Percentiles rank a stretch among this genome's conserved stretches.
Conservation (phyloP, 352 stramenopile species). For the Hyaloperonospora arabidopsidis region DNA sequence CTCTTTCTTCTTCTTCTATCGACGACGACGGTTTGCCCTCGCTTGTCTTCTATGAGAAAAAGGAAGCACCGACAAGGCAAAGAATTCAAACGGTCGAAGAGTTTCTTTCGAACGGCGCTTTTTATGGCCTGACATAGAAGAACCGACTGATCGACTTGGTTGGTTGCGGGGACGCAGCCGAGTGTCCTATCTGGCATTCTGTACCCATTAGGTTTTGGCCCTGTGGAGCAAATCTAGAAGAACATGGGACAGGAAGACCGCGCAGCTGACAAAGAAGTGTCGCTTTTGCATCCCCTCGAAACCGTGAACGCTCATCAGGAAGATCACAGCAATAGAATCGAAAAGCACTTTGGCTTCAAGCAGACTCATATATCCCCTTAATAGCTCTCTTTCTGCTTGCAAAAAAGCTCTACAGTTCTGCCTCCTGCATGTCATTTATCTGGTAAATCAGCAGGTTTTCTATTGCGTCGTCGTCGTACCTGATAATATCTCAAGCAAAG, state of each 20-base stretch:
- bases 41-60: conserved; percentile 16
- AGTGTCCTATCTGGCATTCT: not conserved
- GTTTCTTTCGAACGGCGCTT: not conserved
- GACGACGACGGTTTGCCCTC: not conserved
- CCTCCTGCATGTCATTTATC: too few species aligned
- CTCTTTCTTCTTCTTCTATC: not conserved
- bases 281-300: not conserved
- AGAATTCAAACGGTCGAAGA: conserved; percentile 4
- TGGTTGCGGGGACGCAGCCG: conserved; percentile 4
- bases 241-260: conserved; percentile 2
- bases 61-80: conserved; percentile 7
- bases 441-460: too few species aligned
- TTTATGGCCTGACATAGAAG: not conserved
- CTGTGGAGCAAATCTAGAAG: conserved; percentile 8
- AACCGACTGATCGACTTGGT: conserved; percentile 6
- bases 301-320: not conserved
- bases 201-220: not conserved
- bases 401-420: too few species aligned
- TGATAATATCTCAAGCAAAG: too few species aligned
- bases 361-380: too few species aligned
- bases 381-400: too few species aligned
- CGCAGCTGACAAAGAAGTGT: not conserved
- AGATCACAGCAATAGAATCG: too few species aligned
- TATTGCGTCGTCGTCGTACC: too few species aligned
- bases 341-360: too few species aligned